Base-by-base conservation (phyloP, 306 rosid species). In the Begonia peltatifolia region DNA sequence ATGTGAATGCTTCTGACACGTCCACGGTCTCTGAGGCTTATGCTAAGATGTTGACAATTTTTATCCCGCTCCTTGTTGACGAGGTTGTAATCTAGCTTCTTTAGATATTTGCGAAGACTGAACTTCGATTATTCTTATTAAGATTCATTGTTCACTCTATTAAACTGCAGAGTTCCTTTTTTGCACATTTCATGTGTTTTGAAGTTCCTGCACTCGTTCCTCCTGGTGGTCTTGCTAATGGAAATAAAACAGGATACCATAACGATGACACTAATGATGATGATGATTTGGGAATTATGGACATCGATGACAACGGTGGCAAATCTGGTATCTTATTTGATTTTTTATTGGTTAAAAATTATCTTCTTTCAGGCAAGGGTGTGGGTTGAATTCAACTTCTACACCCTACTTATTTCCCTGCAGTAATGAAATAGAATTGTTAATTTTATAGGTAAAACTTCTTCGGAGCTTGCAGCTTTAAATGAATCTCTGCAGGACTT, bases 1-100 rank as follows among this genome's bases (percentile, higher is more conserved):
- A 72, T 76, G 76, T 18, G 41, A 80, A 73, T 64, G 70, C 88
- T 47, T 68, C 87, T 5, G 99, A 90, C 64, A 70, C 86, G 60
- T 69, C 87, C 53, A 50, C 81, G 14, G 78, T 81, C 61, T 81
- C 99, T 68, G 99, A 90, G 36, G 86, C 99, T 71, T 90, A 90
- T 76, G 68, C 84, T 50, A 83, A 78, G 72, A 78, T 86, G 82
- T 84, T 90, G 53, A 79, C 94, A 10, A 68, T 86, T 65, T 90
- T 90, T 81, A 73, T 90, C 76, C 99, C 99, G 10, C 99, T 90
- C 67, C 79, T 90, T 61, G 95, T 83, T 53, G 95, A 90, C 71
- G 99, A 90, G 99, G 99, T 90, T 52, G 75, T 64, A 58, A 42
- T 64, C 35, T 54, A 16, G 42, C 64, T 43, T 44, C 8, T 30